These are phyloP conservation scores for Aspergillus chevalieri DNA, from an alignment of 2,329 filamentous ascomycete genomes.

Conservation along the genomic window DNA sequence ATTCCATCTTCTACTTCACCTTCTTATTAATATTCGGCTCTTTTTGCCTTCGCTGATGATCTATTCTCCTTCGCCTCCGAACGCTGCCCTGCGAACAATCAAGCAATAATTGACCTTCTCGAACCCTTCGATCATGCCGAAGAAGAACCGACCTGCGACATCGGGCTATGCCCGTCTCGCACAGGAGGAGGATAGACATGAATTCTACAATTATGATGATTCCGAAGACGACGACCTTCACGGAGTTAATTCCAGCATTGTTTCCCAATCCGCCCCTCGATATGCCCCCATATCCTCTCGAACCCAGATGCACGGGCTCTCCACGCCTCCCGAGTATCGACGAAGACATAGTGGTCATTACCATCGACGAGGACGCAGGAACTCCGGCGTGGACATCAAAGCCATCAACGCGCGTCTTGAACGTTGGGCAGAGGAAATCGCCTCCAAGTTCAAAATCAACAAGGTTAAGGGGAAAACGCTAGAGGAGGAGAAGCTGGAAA, in stretches of 20 bases:
- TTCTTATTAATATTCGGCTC: background rate
- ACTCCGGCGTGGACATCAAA: constrained; percentile 90
- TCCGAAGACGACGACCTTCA: constrained; percentile 61
- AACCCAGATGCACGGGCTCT: constrained; percentile 47
- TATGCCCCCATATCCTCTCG: constrained; percentile 54
- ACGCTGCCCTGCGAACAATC: background rate
- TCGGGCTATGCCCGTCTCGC: constrained; percentile 81
- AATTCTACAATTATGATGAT: constrained; percentile 50
- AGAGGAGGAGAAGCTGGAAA: constrained; percentile 84
- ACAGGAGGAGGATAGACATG: constrained; percentile 59
- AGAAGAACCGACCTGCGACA: constrained; percentile 59
- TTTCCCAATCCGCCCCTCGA: constrained; percentile 52
- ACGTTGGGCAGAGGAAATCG: constrained; percentile 96
- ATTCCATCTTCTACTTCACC: background rate
- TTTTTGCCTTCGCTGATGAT: background rate
- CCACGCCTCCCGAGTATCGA: constrained; percentile 35
- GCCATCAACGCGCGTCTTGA: constrained; percentile 95
- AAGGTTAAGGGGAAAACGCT: constrained; percentile 66
- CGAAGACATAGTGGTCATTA: constrained; percentile 45
- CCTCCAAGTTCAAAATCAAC: constrained; percentile 87
- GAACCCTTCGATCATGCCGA: constrained; percentile 51
- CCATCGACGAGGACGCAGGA: constrained; percentile 56
- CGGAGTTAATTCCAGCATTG: constrained; percentile 45
- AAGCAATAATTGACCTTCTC: background rate
- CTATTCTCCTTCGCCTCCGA: background rate